Evolutionary conservation across 306 rosid genomes (phyloP).

Genomic region (Pyrus communis): DNA sequence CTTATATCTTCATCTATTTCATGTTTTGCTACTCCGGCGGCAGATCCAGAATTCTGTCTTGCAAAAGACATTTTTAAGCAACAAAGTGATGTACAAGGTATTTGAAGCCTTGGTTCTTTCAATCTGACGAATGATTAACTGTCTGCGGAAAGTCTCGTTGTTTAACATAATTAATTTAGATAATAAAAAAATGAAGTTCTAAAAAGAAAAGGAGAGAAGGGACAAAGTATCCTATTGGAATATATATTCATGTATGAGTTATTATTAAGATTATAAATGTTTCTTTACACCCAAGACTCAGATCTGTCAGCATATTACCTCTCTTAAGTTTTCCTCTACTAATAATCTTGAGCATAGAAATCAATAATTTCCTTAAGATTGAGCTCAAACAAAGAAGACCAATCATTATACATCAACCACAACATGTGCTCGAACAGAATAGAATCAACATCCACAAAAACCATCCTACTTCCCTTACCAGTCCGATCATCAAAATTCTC

Average conservation of each 20-base stretch:
- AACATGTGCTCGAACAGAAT: constrained; percentile 90
- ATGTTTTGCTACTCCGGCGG: not conserved
- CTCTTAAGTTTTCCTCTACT: not conserved
- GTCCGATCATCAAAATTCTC: not conserved
- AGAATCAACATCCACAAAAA: constrained; percentile 76
- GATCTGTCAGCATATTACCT: constrained; percentile 12
- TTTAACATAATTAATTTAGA: no score
- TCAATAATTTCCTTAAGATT: constrained; percentile 76
- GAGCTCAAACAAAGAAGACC: constrained; percentile 62
- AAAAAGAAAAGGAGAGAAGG: no score
- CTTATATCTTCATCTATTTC: not conserved
- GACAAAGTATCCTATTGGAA: no score
- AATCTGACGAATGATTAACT: no score
- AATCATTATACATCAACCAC: constrained; percentile 80
- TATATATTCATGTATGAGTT: no score
- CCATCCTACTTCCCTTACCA: constrained; percentile 14
- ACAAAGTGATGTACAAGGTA: not conserved
- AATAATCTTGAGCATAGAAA: constrained; percentile 67
- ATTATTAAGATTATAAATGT: not conserved
- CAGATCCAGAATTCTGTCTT: not conserved
- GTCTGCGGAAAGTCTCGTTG: no score
- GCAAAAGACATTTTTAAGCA: not conserved
- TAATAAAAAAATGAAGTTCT: no score
- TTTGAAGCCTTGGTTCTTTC: no score
- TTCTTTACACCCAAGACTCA: constrained; percentile 3